Conservation (phyloP, 2,329 filamentous ascomycete genomes). For the Oidium heveae region DNA sequence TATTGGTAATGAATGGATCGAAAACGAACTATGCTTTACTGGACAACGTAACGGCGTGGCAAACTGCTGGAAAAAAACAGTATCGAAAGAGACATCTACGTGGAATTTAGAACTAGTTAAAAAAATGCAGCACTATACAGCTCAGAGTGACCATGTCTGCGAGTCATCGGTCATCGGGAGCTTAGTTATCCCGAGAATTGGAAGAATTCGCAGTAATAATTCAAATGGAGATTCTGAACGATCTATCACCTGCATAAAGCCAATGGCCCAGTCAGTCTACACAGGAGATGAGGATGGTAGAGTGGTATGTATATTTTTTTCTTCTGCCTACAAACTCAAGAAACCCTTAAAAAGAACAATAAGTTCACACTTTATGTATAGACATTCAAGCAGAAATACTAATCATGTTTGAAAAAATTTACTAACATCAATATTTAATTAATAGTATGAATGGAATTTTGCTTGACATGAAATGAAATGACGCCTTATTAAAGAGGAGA, state of each 20-base stretch:
- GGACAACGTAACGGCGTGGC: constrained; percentile 67
- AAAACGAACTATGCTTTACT: constrained; percentile 66
- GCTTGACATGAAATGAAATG: too few species aligned
- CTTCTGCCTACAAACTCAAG: too few species aligned
- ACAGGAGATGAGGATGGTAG: constrained; percentile 82
- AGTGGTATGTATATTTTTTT: constrained; percentile 36
- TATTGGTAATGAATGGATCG: constrained; percentile 75
- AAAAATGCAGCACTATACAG: constrained; percentile 48
- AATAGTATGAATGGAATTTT: too few species aligned
- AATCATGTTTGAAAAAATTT: too few species aligned
- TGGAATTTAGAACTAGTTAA: constrained; percentile 53
- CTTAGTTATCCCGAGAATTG: constrained; percentile 3
- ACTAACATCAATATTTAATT: too few species aligned
- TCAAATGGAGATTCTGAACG: constrained; percentile 25
- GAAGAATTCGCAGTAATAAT: constrained; percentile 3
- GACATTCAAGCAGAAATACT: too few species aligned
- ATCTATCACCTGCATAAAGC: constrained; percentile 64
- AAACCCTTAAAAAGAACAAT: too few species aligned
- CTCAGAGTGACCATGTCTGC: constrained; percentile 35
- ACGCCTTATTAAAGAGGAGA: too few species aligned
- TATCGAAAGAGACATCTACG: constrained; percentile 18
- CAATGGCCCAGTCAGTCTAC: constrained; percentile 64
- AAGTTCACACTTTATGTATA: too few species aligned
- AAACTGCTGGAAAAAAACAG: constrained; percentile 42
- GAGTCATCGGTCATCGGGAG: constrained; percentile 8